Percentiles rank a stretch among this genome's conserved stretches.
phyloP scores from a whole-genome alignment of 2,329 filamentous ascomycete genomes.

The Colletotrichum tofieldiae region DNA sequence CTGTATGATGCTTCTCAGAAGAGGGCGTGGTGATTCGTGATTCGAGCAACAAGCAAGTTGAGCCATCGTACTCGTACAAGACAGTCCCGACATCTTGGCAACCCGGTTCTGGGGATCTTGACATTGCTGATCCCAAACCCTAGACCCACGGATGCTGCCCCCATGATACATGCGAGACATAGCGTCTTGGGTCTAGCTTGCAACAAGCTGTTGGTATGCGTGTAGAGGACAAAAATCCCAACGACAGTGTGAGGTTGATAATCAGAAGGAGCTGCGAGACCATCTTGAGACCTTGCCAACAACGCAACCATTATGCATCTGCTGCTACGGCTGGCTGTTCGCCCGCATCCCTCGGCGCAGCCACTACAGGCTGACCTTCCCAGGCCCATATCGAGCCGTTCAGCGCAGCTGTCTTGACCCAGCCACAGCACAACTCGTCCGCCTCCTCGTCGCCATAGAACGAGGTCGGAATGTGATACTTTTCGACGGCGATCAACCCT shows the following conservation, averaged over 20 bases:
- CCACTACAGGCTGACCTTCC: constrained; percentile 44
- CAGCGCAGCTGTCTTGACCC: constrained; percentile 58
- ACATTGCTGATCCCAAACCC: not conserved
- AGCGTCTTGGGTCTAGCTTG: not conserved
- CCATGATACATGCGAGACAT: constrained; percentile 4
- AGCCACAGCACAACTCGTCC: constrained; percentile 56
- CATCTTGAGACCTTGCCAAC: not conserved
- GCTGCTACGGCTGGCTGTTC: not conserved
- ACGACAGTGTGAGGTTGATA: not conserved
- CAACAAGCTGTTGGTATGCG: not conserved
- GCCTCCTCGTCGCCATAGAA: constrained; percentile 58
- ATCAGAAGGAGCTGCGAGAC: not conserved
- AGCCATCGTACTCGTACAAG: not conserved
- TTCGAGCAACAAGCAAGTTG: not conserved
- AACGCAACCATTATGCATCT: not conserved
- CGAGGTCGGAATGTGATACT: constrained; percentile 56
- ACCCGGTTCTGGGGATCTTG: not conserved
- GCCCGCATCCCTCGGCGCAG: not conserved
- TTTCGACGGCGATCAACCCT: constrained; percentile 56
- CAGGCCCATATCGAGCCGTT: constrained; percentile 59
- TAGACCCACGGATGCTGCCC: not conserved
- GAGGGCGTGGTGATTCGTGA: not conserved
- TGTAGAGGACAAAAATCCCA: not conserved
- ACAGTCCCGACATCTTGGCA: not conserved
- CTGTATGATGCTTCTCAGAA: not conserved